Evolutionary conservation across 1,284 basidiomycete genomes (phyloP).

Genomic region (Agroathelia rolfsii): DNA sequence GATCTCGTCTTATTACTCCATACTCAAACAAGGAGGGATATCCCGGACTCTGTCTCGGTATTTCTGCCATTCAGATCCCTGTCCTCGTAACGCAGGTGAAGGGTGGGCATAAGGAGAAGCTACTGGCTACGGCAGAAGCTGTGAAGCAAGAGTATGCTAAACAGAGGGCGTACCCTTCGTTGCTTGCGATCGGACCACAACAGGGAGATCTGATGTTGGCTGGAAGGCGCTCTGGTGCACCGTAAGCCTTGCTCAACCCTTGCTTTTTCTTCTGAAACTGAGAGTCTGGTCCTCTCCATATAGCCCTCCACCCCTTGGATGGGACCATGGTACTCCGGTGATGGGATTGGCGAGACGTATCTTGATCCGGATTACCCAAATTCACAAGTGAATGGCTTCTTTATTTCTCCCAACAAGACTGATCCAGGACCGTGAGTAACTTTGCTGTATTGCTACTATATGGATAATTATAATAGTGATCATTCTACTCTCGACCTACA

Average conservation of each 20-base stretch:
- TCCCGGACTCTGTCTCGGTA: constrained; percentile 10
- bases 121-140: constrained; percentile 7
- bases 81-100: constrained; percentile 1
- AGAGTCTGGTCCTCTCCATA: too few species aligned
- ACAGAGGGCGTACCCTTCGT: constrained; percentile 7
- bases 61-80: constrained; percentile 8
- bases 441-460: too few species aligned
- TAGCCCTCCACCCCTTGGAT: constrained; percentile 10
- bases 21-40: constrained; percentile 4
- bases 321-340: constrained; percentile 12
- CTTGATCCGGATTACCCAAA: constrained; percentile 8
- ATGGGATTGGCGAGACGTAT: constrained; percentile 8
- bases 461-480: too few species aligned
- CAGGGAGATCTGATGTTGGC: constrained; percentile 7
- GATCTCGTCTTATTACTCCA: constrained; percentile 5
- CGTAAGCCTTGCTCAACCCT: too few species aligned
- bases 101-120: constrained; percentile 6
- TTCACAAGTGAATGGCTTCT: constrained; percentile 8
- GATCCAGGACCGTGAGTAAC: constrained; percentile 14
- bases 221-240: constrained; percentile 2
- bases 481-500: neutral
- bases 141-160: constrained; percentile 9
- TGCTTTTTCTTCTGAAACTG: too few species aligned
- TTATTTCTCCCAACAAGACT: constrained; percentile 10
- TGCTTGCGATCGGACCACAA: constrained; percentile 5